Conservation (phyloP, 768 basidiomycete species). For the Lactarius psammicola region DNA sequence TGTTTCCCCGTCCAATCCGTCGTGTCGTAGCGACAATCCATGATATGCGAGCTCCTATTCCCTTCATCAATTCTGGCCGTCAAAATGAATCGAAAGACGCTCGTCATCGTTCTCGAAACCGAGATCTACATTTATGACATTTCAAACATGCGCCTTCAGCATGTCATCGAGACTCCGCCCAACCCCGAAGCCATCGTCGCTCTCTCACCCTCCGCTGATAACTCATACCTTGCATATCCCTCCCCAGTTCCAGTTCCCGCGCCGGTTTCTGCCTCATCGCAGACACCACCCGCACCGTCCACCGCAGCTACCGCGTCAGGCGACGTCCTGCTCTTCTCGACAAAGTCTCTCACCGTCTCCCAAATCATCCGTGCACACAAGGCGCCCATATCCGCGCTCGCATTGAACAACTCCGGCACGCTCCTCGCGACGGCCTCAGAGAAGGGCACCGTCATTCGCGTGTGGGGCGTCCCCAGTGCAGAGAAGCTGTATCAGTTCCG, state of each 20-base stretch:
- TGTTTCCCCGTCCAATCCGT: neutral
- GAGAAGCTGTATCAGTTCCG: conserved; percentile 96
- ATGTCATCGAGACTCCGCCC: conserved; percentile 94
- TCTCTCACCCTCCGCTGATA: conserved; percentile 89
- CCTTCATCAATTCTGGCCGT: conserved; percentile 96
- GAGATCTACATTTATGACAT: conserved; percentile 99
- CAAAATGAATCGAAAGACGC: conserved; percentile 94
- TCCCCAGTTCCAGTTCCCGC: conserved; percentile 87
- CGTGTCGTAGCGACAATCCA: conserved; percentile 66
- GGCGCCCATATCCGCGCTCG: conserved; percentile 81
- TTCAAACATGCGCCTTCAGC: conserved; percentile 94
- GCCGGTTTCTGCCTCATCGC: conserved; percentile 43
- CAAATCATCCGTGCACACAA: conserved; percentile 99
- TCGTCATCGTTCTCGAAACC: conserved; percentile 94
- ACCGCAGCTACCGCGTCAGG: conserved; percentile 50
- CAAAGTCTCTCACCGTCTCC: conserved; percentile 83
- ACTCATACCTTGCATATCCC: conserved; percentile 94
- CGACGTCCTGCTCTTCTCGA: conserved; percentile 94
- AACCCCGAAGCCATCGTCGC: conserved; percentile 97
- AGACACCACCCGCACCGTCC: conserved; percentile 40
- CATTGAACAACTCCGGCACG: conserved; percentile 83
- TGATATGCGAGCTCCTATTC: conserved; percentile 98
- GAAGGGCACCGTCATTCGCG: conserved; percentile 95
- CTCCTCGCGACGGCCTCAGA: conserved; percentile 91
- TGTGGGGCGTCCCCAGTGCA: conserved; percentile 86